Evolutionary conservation across 164 flowering plant species (phyloP), one percentile per base, ranked within the genome.

Genomic region (Tetracentron sinense): DNA sequence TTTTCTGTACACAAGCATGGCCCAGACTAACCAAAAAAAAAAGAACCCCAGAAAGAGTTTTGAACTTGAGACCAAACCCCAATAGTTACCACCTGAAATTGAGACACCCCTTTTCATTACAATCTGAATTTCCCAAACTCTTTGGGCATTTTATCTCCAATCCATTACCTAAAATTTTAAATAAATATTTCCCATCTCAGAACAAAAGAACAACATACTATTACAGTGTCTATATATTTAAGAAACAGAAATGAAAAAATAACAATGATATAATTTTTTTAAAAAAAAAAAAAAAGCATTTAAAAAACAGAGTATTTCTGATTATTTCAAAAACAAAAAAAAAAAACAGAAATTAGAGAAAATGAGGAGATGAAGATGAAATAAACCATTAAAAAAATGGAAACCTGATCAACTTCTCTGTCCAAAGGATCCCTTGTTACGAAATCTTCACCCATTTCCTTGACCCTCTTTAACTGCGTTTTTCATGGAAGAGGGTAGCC

Each of bases 391-490:
- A 65, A 29, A 31, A 7, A 59, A 49, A 52, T 21, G 8, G 14
- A 38, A 35, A 83, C 87, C 85, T 83, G 85, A 62, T 79, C 82
- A 25, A 74, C 72, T 50, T 62, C 68, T 69, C 83, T 75, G 75
- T 76, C 80, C 50, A 59, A 65, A 38, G 65, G 71, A 31, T 56
- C 30, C 26, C 71, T 42, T 6, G 74, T 15, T n/a, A 68, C 46
- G 22, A 67, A 72, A 38, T 71, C 74, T 61, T 79, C 81, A 49
- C 59, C 76, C 83, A 78, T 79, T 58, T 54, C 25, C 42, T 33
- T 55, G 10, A 3, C 12, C 47, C 30, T 46, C 55, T 44, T 49
- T 54, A 46, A 54, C 46, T 29, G 46, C 20, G 55, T n/a, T 53
- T 69, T 60, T 63, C 66, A 61, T 69, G 60, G 65, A 65, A 55